These are phyloP conservation scores for Yarrowia galli DNA, from an alignment of 1,139 yeast species.

Conservation along the genomic window DNA sequence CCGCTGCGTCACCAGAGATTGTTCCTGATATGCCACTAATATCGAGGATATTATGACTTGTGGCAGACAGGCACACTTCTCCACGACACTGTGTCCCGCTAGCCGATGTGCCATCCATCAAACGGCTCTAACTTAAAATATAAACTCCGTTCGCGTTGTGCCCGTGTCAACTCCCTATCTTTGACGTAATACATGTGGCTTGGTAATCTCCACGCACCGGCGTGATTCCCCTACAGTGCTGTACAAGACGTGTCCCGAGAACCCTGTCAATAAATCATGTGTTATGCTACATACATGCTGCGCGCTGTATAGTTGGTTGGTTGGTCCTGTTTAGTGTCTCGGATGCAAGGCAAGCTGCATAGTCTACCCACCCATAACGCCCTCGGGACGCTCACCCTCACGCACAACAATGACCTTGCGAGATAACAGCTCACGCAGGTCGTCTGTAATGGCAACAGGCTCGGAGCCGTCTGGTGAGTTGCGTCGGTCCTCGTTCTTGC, in stretches of 20 bases:
- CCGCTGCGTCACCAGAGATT: not conserved
- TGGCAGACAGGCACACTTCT: not conserved
- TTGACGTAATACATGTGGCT: conserved; percentile 2
- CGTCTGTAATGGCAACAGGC: conserved; percentile 54
- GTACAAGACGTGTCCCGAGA: not conserved
- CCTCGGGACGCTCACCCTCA: conserved; percentile 58
- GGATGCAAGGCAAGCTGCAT: conserved; percentile 17
- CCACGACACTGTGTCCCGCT: conserved; percentile 3
- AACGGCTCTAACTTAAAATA: conserved; percentile 10
- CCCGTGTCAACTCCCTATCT: conserved; percentile 5
- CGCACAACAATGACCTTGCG: conserved; percentile 67
- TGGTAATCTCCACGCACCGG: conserved; percentile 4
- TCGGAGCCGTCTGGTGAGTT: conserved; percentile 41
- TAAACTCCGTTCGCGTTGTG: not conserved
- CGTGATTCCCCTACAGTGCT: not conserved
- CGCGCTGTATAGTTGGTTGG: conserved; percentile 1
- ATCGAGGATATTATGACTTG: not conserved
- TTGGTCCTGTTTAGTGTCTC: not conserved
- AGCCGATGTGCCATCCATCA: conserved; percentile 25
- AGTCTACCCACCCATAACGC: conserved; percentile 51
- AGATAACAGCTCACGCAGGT: conserved; percentile 65
- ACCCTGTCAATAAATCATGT: conserved; percentile 31
- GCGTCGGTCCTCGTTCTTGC: conserved; percentile 55
- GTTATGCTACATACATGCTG: conserved; percentile 5
- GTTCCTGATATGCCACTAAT: not conserved